phyloP scores from a whole-genome alignment of 2,329 filamentous ascomycete genomes.

The Arthrinium puccinioides region DNA sequence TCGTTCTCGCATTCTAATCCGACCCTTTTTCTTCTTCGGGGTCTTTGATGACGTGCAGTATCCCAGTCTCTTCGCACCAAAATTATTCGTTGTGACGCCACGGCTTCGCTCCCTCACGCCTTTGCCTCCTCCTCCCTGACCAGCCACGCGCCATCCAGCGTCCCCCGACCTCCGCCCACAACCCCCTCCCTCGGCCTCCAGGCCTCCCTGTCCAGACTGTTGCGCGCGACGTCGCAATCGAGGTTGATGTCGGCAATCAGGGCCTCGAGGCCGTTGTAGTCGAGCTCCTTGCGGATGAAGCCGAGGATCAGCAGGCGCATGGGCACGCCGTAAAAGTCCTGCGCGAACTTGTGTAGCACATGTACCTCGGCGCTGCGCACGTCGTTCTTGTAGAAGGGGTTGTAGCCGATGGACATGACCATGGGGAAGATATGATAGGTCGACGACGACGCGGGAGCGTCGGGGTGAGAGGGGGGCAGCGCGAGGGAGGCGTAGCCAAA shows the following conservation, averaged over 20 bases:
- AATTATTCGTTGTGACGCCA: too few relatives aligned
- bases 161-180: constrained; percentile 7
- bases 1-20: too few relatives aligned
- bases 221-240: constrained; percentile 76
- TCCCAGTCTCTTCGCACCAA: too few relatives aligned
- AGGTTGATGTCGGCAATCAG: constrained; percentile 81
- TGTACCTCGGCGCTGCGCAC: constrained; percentile 85
- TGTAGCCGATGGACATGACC: constrained; percentile 94
- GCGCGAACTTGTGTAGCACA: constrained; percentile 67
- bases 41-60: too few relatives aligned
- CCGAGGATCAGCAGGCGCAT: constrained; percentile 78
- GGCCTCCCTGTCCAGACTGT: constrained; percentile 59
- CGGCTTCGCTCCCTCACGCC: not conserved
- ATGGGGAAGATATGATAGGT: constrained; percentile 60
- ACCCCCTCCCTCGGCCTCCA: constrained; percentile 45
- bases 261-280: constrained; percentile 78
- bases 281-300: constrained; percentile 81
- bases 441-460: constrained; percentile 16
- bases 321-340: constrained; percentile 78
- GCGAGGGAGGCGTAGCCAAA: constrained; percentile 82
- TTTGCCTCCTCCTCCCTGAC: constrained; percentile 9
- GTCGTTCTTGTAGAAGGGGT: constrained; percentile 93
- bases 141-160: constrained; percentile 23
- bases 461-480: constrained; percentile 41
- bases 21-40: too few relatives aligned